Base-by-base conservation (phyloP, 129 eudicot genomes). In the Pseudognaphalium luteoalbum region DNA sequence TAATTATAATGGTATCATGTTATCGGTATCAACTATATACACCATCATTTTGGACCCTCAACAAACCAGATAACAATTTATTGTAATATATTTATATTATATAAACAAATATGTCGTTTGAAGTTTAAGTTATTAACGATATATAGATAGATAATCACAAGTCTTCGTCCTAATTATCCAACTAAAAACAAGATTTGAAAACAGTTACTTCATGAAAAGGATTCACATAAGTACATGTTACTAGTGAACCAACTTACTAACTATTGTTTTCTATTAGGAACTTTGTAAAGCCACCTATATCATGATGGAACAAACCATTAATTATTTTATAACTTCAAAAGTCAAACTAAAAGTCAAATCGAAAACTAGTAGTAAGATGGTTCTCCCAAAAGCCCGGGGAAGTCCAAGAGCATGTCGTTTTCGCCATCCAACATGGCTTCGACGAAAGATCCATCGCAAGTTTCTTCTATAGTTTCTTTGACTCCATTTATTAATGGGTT, bases 361-460 rank as follows among this genome's bases (percentile, higher is more conserved):
- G 6, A 51, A 7, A 41, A 19, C 60, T 78, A 80, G 59, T 73
- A 87, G 85, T 84, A 84, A 68, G 83, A 85, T 25, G 87, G 89
- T 63, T 92, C 98, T 54, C 87, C 94, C 70, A 85, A 75, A 54
- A 92, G 93, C 65, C 90, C 85, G 33, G 91, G 88, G 59, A 92
- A 83, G 75, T 86, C 85, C 84, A 86, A 78, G 69, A 88, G 76
- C 90, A 86, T 87, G 44, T 83, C 90, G 30, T 85, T 81, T 63
- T 92, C 90, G 28, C 81, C 83, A 80, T 87, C 89, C 1, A 92
- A 47, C 89, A 92, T 92, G 34, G 92, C 86, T 44, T 92, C 98
- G 72, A 92, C 85, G 82, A 90, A 92, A 28, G 93, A 84, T 67
- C 83, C 77, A 35, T 77, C 85, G 33, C 91, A 83, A 62, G 76